Base-by-base conservation (phyloP, 2,329 filamentous ascomycete genomes). In the Fusarium lateritium region DNA sequence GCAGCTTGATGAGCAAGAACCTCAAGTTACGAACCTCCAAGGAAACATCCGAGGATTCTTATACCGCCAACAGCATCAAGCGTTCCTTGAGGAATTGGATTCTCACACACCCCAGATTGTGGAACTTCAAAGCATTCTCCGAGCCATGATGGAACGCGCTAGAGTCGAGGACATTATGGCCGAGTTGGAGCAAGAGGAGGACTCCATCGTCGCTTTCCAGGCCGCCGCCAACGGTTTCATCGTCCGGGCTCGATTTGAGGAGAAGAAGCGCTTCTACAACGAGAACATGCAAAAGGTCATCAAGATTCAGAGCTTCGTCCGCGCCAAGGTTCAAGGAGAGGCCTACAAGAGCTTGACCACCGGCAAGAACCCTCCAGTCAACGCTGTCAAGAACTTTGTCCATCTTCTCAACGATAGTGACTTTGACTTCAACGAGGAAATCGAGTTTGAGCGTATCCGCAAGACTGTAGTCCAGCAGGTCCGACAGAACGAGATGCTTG, bases 261-360 rank as follows among this genome's bases (percentile, higher is more conserved):
- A 97, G 79, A 97, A 97, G 85, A 90, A 92, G 76, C 90, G 89
- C 22, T 95, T 92, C 82, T 99, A 94, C 84, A 91, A 92, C 72
- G 91, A 97, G 80, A 99, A 99, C 76, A 99, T 99, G 96, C 90
- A 97, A 75, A 98, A 97, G 80, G 96, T 99, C 26, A 91, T 99
- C 84, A 99, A 99, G 81, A 94, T 98, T 59, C 97, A 99, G 78
- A 99, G 96, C 78, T 97, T 98, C 71, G 91, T 98, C 54, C 90
- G 96, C 65, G 96, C 91, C 70, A 96, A 97, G 77, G 93, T 98
- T 50, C 96, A 99, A 79, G 96, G 96, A 52, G 94, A 99, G 80
- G 96, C 96, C 3, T 99, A 99, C 85, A 98, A 97, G 86, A 97
- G 93, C 77, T 85, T 99, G 69, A 98, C 94, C 4, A 94, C 90